phyloP scores from a whole-genome alignment of 441 rosid species.

The Rhodomyrtus psidioides region DNA sequence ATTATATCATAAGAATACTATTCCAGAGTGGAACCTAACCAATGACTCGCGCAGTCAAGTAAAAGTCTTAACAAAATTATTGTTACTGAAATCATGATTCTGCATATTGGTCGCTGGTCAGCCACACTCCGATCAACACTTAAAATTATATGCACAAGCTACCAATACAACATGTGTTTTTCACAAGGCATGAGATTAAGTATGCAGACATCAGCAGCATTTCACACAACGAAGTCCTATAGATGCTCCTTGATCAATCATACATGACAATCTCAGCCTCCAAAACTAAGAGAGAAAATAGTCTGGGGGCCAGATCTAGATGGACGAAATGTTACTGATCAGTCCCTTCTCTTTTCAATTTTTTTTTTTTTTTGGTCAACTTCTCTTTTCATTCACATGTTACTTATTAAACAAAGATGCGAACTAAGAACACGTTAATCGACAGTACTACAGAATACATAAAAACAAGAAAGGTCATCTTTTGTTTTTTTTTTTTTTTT shows the following conservation, averaged over 20 bases:
- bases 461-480: too few relatives aligned
- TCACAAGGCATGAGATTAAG: not conserved
- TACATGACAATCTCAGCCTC: not conserved
- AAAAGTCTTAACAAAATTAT: too few relatives aligned
- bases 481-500: too few relatives aligned
- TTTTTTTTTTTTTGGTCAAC: too few relatives aligned
- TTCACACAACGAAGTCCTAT: not conserved
- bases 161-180: not conserved
- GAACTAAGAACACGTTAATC: not conserved
- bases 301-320: not conserved
- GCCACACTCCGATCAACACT: not conserved
- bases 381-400: not conserved
- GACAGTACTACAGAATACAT: not conserved
- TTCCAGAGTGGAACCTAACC: not conserved
- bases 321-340: not conserved
- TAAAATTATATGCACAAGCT: not conserved
- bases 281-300: not conserved
- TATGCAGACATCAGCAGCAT: not conserved
- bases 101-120: not conserved
- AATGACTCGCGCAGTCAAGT: not conserved
- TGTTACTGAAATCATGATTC: not conserved
- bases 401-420: not conserved
- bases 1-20: not conserved
- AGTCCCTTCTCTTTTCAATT: not conserved
- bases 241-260: not conserved